phyloP scores from a whole-genome alignment of 495 filamentous ascomycete species.

The Neurospora sp. region DNA sequence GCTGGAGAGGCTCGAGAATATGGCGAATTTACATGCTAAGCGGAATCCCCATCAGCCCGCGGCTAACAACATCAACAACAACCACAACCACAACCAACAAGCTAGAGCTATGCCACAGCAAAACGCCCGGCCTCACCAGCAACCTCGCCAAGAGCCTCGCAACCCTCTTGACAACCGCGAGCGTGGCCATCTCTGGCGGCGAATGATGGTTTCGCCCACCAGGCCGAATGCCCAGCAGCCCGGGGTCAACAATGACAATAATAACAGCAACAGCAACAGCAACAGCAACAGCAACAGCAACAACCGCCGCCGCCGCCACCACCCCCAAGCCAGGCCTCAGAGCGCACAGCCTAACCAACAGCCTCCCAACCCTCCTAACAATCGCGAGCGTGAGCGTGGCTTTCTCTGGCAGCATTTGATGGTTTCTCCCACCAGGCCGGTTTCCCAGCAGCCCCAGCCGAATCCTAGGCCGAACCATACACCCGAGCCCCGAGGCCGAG shows the following conservation, averaged over 20 bases:
- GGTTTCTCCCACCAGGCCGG: neutral
- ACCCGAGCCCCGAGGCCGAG: neutral
- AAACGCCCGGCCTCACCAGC: neutral
- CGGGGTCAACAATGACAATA: no score
- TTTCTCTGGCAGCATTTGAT: neutral
- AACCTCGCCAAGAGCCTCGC: neutral
- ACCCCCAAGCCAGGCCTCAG: neutral
- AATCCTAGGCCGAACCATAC: neutral
- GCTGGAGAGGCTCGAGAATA: neutral
- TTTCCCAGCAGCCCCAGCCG: neutral
- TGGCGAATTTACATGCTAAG: neutral
- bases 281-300: no score
- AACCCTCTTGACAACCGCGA: neutral
- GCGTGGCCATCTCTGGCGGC: neutral
- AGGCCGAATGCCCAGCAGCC: no score
- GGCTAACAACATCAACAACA: neutral
- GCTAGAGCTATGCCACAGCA: neutral
- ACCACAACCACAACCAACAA: neutral
- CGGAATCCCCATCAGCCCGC: neutral
- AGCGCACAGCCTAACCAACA: neutral
- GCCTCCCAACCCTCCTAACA: neutral
- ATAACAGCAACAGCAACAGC: no score
- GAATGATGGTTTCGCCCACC: neutral
- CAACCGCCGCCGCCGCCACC: neutral
- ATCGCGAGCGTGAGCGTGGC: neutral